Percentiles rank a stretch among this genome's conserved stretches.
These are phyloP conservation scores for Pelargonium fulgidum DNA, from an alignment of 441 rosid species.

Conservation along the genomic window DNA sequence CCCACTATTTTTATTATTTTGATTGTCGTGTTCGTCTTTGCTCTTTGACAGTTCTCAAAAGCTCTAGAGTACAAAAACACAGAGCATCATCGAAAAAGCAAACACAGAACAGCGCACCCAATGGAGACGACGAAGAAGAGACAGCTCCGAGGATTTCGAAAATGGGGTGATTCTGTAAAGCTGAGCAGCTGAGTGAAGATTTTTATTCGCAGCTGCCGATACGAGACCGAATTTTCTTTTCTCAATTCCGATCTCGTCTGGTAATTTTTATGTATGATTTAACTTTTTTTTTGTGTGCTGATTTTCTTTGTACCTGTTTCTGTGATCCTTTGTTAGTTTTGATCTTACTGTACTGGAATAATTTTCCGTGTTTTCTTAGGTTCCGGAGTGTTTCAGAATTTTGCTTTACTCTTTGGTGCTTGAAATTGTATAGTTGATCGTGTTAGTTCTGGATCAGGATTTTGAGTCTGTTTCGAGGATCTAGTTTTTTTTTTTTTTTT, in stretches of 20 bases:
- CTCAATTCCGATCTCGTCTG: background rate
- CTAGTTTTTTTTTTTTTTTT: too few species aligned
- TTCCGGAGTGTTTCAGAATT: background rate
- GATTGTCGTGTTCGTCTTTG: slow-evolving; percentile 3
- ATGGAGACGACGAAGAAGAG: background rate
- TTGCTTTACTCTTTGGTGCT: background rate
- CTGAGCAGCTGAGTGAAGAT: background rate
- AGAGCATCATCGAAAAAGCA: background rate
- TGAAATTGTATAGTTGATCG: background rate
- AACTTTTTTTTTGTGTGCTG: background rate
- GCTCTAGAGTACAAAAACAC: background rate
- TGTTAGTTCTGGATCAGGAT: background rate
- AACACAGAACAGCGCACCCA: background rate
- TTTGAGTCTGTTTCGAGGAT: background rate
- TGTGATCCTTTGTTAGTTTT: background rate
- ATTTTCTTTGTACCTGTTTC: background rate
- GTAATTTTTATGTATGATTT: background rate
- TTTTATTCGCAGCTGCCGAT: background rate
- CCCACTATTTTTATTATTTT: background rate
- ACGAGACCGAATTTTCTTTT: background rate
- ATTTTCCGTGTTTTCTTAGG: background rate
- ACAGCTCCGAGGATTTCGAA: background rate
- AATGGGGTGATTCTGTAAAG: background rate
- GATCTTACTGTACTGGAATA: background rate
- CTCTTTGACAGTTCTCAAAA: background rate